Evolutionary conservation across 2,329 filamentous ascomycete species (phyloP).

Genomic region (Exophiala calicioides): DNA sequence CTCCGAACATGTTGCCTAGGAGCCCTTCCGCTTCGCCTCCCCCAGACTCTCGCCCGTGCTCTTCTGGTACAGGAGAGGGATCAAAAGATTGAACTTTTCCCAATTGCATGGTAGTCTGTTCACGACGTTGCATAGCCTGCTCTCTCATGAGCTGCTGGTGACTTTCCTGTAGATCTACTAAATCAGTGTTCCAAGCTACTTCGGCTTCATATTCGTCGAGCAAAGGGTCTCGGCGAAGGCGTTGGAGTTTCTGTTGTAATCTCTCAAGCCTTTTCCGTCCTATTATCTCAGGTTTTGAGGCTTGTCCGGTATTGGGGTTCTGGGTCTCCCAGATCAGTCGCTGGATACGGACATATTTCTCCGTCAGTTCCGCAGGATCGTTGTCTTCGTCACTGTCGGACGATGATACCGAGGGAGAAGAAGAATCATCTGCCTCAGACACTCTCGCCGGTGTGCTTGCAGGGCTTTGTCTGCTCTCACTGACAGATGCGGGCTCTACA

Average conservation of each 20-base stretch:
- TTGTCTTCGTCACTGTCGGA: constrained; percentile 27
- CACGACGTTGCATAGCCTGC: constrained; percentile 34
- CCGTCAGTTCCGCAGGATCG: constrained; percentile 68
- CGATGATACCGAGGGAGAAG: constrained; percentile 1
- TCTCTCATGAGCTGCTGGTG: constrained; percentile 42
- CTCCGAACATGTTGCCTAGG: constrained; percentile 60
- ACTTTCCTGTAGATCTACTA: constrained; percentile 59
- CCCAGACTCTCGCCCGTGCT: constrained; percentile 35
- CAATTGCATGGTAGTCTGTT: constrained; percentile 1
- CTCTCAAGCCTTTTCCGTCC: constrained; percentile 59
- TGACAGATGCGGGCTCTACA: constrained; percentile 15
- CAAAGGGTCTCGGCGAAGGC: constrained; percentile 75
- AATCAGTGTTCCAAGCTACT: constrained; percentile 63
- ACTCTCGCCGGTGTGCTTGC: constrained; percentile 12
- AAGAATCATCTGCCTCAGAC: constrained; percentile 19
- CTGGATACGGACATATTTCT: constrained; percentile 76
- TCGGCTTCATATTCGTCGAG: constrained; percentile 70
- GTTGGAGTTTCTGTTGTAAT: constrained; percentile 70
- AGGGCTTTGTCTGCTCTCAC: constrained; percentile 18
- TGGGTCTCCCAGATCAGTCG: constrained; percentile 65
- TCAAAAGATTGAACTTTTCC: background rate
- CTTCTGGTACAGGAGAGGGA: no score
- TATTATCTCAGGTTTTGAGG: constrained; percentile 42
- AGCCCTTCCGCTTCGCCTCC: constrained; percentile 49
- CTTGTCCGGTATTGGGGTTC: constrained; percentile 45